Base-by-base conservation (phyloP, 805 yeast species). In the Barnettozyma sucrosica region DNA sequence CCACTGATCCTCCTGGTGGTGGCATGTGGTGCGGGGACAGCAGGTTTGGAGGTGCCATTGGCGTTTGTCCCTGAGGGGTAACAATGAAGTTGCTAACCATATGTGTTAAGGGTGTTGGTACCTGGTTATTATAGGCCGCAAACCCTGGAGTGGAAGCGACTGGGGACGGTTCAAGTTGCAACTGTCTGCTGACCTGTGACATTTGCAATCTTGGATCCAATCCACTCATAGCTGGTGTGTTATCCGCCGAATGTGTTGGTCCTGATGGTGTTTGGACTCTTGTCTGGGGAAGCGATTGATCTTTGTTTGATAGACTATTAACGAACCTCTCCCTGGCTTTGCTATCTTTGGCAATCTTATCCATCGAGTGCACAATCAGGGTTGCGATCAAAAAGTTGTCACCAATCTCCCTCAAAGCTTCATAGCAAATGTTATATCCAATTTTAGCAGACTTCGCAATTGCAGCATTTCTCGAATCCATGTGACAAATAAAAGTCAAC, bases 401-500 rank as follows among this genome's bases (percentile, higher is more conserved):
- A 50, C 83, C 68, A 16, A 72, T 57, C 41, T 62, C 69, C 11
- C 57, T 54, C 45, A 76, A 53, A 1, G 75, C 68, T 25, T 60
- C 51, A 25, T 43, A 43, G 25, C 72, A 64, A 2, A 66, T 53
- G 1, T 53, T 55, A 43, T 69, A 57, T 1, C 74, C 69, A 24
- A 57, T 44, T 44, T 58, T 62, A 3, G 77, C 75, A 13, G 66
- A 58, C 44, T 64, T 67, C 0, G 63, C 63, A 44, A 70, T 72
- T 5, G 56, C 54, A 19, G 61, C 53, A 33, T 66, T 63, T 14
- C 58, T 55, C 5, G 75, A 66, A 46, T 69, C 73, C 44, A 80
- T 74, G 65, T 85, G 92, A 60, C 83, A 83, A n/a, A 83, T 71
- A 63, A 85, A 76, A 75, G 85, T 81, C 52, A 81, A 70, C 52